Evolutionary conservation across 352 stramenopile genomes (phyloP), one percentile per base, ranked within the genome.

Genomic region (Phytopythium ostracodes): DNA sequence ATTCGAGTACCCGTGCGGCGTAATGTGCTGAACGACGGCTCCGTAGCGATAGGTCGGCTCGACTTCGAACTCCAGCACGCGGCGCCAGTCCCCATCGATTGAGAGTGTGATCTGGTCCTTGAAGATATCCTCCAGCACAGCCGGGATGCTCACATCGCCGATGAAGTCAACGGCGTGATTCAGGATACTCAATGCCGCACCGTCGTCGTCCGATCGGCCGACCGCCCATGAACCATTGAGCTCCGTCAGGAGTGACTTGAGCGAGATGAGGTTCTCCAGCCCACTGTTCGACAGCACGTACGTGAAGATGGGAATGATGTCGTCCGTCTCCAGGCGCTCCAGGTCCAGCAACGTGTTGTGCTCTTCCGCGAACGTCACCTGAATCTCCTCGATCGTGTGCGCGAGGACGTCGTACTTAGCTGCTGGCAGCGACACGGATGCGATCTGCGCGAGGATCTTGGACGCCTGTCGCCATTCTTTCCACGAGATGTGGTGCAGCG

Each of bases 221-320:
- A 86, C 75, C 6, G 81, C 75, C 79, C 79, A 92, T 0, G 75
- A 86, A 20, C 80, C 87, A 24, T 87, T 92, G 14, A 94, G 68
- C 57, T 92, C 84, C 1, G 74, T 82, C 38, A 96, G 66, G 50
- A 96, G 66, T 22, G 83, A 76, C 61, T 89, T 90, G 22, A 93
- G 65, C n/a, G 84, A 87, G 10, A 94, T 72, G 0, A 96, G 65
- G 49, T 96, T 96, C 55, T 94, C 85, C 22, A 94, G 63, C 1
- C 84, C 86, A 52, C 85, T 94, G 66, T 96, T 94, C 24, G 86
- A 86, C 47, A 96, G 56, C n/a, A 96, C 84, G 60, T 89, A 96
- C 20, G 87, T 96, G 58, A 96, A 96, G 62, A 96, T 94, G 20
- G 87, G 87, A 49, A 94, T 91, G 27, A 96, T 76, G 60, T 96